Evolutionary conservation across 768 basidiomycete species (phyloP), one percentile per base, ranked within the genome.

Genomic region (Leccinellum albellum): DNA sequence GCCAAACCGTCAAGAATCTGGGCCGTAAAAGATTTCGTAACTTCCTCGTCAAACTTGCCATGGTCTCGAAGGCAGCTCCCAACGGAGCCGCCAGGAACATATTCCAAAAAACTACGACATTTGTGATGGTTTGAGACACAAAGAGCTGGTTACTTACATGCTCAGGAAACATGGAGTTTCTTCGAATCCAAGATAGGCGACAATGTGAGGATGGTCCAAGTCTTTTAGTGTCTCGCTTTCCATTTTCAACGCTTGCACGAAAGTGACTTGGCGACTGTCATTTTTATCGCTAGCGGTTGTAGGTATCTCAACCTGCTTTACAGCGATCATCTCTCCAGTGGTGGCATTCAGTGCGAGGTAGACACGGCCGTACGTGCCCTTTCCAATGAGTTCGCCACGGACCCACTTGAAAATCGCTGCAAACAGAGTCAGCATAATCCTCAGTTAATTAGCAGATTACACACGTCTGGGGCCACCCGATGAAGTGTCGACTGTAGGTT

Each of bases 251-350:
- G 95, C 94, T 64, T 94, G 89, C 57, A 99, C 91, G 60, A 95
- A 87, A 28, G 83, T 84, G 54, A 82, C 77, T 64, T 96, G 94
- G 31, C 94, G 83, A 17, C 83, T 80, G 72, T 98, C 94, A 61
- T 85, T 89, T 72, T 89, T 91, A 74, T 99, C 97, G 66, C 90
- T 93, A 17, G 86, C 85, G 8, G 94, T 95, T 51, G 85, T 84
- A 2, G 97, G 96, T 56, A 95, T 83, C 71, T 98, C 97, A 48
- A 99, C 97, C 74, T 98, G 97, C 74, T 99, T 99, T 61, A 99
- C 97, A 17, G 97, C 97, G 66, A 98, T 94, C 92, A 98, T 96
- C 74, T 98, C 95, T 56, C 94, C 94, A 0, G 94, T 96, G 3
- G 92, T 94, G 31, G 91, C 93, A 70, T 98, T 98, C 57, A 98